A percentile compares a stretch with the other conserved stretches of the same genome.
Conservation (phyloP, 192 early-diverging fungal species). For the Mortierella hygrophila region DNA sequence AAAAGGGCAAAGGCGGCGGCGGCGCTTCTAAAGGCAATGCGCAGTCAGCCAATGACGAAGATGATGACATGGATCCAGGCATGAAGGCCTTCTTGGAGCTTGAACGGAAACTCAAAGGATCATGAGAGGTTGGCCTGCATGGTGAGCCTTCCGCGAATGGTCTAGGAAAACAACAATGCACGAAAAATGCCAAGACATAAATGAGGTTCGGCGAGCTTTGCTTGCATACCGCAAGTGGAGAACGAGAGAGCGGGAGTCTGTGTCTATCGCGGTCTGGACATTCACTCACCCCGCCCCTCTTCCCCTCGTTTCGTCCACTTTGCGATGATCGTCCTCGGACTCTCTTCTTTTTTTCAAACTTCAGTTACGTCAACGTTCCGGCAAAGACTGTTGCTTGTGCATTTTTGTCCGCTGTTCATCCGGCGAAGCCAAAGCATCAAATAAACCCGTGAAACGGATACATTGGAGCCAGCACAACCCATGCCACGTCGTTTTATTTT, state of each 20-base stretch:
- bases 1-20: background rate
- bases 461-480: background rate
- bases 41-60: constrained; percentile 20
- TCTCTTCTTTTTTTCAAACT: background rate
- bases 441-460: background rate
- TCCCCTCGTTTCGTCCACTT: background rate
- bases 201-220: background rate
- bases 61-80: constrained; percentile 62
- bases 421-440: background rate
- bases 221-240: background rate
- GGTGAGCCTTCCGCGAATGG: background rate
- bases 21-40: background rate
- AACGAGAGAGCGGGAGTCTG: background rate
- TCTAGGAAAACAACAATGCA: background rate
- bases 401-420: background rate
- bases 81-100: constrained; percentile 67
- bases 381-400: background rate
- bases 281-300: background rate
- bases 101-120: constrained; percentile 58
- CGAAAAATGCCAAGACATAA: background rate
- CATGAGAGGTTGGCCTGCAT: constrained; percentile 8
- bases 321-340: background rate
- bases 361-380: background rate
- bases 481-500: background rate
- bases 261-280: background rate